Percentiles rank a stretch among this genome's conserved stretches.
Evolutionary conservation across 2,329 filamentous ascomycete species (phyloP).

Genomic region (Epichloe bromicola): DNA sequence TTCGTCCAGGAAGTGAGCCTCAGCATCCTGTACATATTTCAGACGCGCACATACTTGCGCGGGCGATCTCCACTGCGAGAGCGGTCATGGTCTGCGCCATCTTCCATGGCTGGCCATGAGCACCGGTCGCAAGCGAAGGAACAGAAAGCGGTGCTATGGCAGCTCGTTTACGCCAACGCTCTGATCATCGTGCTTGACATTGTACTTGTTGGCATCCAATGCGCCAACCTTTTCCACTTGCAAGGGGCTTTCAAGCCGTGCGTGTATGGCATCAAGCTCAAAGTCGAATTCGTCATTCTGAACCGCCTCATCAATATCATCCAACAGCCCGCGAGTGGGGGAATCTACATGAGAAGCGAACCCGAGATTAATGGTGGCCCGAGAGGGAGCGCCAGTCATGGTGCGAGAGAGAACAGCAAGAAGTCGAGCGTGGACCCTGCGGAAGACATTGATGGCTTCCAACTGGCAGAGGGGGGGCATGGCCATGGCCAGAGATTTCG

Average conservation of each 20-base stretch:
- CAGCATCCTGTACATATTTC: constrained; percentile 34
- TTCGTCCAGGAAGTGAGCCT: constrained; percentile 39
- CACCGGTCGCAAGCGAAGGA: constrained; percentile 9
- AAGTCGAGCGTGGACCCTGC: not conserved
- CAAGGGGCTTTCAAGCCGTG: constrained; percentile 25
- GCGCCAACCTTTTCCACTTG: constrained; percentile 21
- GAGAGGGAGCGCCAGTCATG: not conserved
- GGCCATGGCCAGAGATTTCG: not conserved
- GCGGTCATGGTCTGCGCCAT: constrained; percentile 27
- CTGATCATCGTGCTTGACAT: constrained; percentile 34
- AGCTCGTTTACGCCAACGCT: constrained; percentile 32
- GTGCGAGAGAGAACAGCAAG: not conserved
- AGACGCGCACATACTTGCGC: constrained; percentile 9
- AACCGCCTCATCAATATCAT: constrained; percentile 23
- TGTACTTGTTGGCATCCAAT: constrained; percentile 25
- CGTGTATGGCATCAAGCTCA: constrained; percentile 26
- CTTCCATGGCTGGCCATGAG: constrained; percentile 23
- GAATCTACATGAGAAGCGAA: constrained; percentile 1
- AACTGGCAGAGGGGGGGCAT: not conserved
- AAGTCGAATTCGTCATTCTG: constrained; percentile 27
- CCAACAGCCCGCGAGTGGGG: not conserved
- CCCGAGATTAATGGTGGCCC: not conserved
- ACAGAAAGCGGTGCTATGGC: constrained; percentile 13
- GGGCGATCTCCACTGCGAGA: constrained; percentile 6
- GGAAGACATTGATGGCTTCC: not conserved